These are phyloP conservation scores for Pythium guiyangense DNA, from an alignment of 352 stramenopile species.

Conservation along the genomic window DNA sequence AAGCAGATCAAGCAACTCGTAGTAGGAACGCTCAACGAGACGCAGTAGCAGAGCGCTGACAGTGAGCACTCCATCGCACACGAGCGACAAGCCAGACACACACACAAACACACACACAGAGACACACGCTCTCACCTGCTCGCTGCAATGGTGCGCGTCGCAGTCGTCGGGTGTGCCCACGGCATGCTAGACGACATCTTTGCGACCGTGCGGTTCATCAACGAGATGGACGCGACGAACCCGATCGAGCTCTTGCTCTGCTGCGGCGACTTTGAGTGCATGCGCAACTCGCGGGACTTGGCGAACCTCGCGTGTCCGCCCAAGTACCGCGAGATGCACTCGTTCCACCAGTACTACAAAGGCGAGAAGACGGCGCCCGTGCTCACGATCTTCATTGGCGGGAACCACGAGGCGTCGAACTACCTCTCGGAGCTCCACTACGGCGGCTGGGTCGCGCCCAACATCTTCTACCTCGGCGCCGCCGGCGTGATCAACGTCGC, in stretches of 20 bases:
- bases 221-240: conserved; percentile 92
- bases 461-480: conserved; percentile 95
- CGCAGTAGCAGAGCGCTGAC: too few relatives aligned
- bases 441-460: conserved; percentile 93
- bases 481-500: conserved; percentile 78
- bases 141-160: too few relatives aligned
- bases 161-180: conserved; percentile 98
- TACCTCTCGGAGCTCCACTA: conserved; percentile 92
- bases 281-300: conserved; percentile 93
- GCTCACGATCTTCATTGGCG: conserved; percentile 84
- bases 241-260: conserved; percentile 92
- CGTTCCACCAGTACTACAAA: conserved; percentile 95
- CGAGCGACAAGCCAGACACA: too few relatives aligned
- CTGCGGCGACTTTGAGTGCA: too few relatives aligned
- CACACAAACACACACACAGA: too few relatives aligned
- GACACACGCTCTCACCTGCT: too few relatives aligned
- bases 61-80: too few relatives aligned
- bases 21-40: too few relatives aligned
- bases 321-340: too few relatives aligned
- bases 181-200: conserved; percentile 98
- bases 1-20: too few relatives aligned
- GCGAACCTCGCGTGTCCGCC: too few relatives aligned
- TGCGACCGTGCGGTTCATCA: too few relatives aligned
- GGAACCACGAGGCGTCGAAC: conserved; percentile 95
- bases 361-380: conserved; percentile 90